phyloP scores from a whole-genome alignment of 495 filamentous ascomycete genomes.

The Melanomma pulvis-pyrius region DNA sequence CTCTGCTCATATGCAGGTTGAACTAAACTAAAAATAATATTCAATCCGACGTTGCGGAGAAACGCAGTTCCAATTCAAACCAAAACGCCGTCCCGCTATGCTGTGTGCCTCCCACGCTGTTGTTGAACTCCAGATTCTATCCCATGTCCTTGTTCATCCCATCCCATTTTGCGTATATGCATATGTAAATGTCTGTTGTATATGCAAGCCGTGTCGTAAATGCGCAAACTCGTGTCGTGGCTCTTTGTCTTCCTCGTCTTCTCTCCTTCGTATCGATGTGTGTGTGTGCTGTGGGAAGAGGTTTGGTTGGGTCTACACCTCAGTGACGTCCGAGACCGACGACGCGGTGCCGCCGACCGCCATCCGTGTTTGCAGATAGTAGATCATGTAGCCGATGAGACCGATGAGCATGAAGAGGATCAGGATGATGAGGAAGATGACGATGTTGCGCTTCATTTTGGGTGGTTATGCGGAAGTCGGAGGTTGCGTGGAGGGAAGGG shows the following conservation, averaged over 20 bases:
- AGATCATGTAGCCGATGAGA: conserved; percentile 47
- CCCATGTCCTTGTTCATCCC: not conserved
- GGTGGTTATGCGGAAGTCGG: conserved; percentile 1
- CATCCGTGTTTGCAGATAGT: conserved; percentile 44
- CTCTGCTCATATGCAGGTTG: too few relatives aligned
- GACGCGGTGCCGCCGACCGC: conserved; percentile 32
- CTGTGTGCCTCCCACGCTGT: not conserved
- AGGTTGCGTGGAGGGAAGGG: not conserved
- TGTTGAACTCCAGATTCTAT: too few relatives aligned
- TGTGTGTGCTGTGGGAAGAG: not conserved
- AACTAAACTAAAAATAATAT: not conserved
- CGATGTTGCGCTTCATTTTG: conserved; percentile 49
- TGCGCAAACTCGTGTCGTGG: not conserved
- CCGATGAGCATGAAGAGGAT: conserved; percentile 51
- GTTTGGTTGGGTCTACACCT: conserved; percentile 8
- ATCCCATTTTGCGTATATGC: not conserved
- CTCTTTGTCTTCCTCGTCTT: not conserved
- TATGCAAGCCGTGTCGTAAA: not conserved
- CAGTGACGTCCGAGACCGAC: conserved; percentile 32
- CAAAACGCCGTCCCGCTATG: conserved; percentile 14
- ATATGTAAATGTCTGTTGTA: not conserved
- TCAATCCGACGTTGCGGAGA: not conserved
- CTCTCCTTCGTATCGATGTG: not conserved
- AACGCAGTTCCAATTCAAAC: not conserved
- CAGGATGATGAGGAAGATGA: conserved; percentile 52